A percentile compares a stretch with the other conserved stretches of the same genome.
Evolutionary conservation across 306 rosid species (phyloP).

Genomic region (Alnus glutinosa): DNA sequence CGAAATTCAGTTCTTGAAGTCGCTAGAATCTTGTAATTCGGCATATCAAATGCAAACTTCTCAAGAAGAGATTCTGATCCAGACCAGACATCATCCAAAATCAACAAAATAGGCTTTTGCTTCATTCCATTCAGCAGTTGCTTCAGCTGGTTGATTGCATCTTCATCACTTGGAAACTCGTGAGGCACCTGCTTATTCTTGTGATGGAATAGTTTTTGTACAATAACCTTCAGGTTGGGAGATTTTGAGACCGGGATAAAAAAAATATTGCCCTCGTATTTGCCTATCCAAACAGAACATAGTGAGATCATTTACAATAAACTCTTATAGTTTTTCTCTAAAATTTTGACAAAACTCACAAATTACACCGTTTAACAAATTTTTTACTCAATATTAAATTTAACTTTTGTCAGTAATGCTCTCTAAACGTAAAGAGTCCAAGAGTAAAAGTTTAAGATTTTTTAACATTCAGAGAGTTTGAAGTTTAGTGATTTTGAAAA

Average conservation of each 20-base stretch:
- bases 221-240: slow-evolving; percentile 42
- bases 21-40: slow-evolving; percentile 57
- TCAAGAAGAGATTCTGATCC: slow-evolving; percentile 50
- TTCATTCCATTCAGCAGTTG: slow-evolving; percentile 25
- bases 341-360: no score
- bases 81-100: slow-evolving; percentile 70
- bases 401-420: no score
- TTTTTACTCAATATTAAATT: no score
- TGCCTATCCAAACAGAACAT: slow-evolving; percentile 33
- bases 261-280: slow-evolving; percentile 44
- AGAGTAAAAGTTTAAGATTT: no score
- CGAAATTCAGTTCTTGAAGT: slow-evolving; percentile 54
- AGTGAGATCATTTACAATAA: not conserved
- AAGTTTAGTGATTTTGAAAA: no score
- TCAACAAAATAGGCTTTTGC: slow-evolving; percentile 40
- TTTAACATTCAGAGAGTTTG: no score
- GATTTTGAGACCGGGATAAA: slow-evolving; percentile 42
- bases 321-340: no score
- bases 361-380: no score
- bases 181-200: slow-evolving; percentile 27
- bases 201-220: slow-evolving; percentile 34
- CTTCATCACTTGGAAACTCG: slow-evolving; percentile 41
- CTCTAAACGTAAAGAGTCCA: no score
- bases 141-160: slow-evolving; percentile 33
- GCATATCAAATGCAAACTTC: slow-evolving; percentile 32